A percentile compares a stretch with the other conserved stretches of the same genome.
phyloP scores from a whole-genome alignment of 1,284 basidiomycete species.

The Coniferiporia weirii region DNA sequence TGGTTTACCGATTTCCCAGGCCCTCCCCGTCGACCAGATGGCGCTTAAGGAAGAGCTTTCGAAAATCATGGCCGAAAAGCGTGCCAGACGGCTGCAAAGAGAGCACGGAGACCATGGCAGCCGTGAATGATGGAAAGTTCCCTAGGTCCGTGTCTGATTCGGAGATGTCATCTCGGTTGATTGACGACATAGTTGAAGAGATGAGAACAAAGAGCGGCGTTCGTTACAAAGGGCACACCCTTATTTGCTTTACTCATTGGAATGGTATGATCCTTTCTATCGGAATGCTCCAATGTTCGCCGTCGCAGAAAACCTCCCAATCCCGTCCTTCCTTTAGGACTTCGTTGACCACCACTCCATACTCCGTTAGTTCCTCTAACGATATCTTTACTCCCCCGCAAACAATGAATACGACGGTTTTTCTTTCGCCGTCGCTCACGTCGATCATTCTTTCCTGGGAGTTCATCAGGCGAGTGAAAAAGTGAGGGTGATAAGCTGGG shows the following conservation, averaged over 20 bases:
- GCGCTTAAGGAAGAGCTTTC: conserved; percentile 63
- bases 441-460: conserved; percentile 21
- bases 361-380: conserved; percentile 45
- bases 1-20: conserved; percentile 30
- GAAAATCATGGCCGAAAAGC: conserved; percentile 59
- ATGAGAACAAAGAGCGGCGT: too few species aligned
- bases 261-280: not conserved
- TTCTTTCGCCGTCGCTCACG: conserved; percentile 21
- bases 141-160: not conserved
- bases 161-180: too few species aligned
- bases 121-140: too few species aligned
- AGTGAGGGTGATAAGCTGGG: conserved; percentile 50
- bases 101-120: conserved; percentile 21
- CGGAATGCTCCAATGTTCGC: conserved; percentile 29
- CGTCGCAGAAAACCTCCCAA: conserved; percentile 39
- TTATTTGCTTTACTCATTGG: not conserved
- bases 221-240: too few species aligned
- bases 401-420: conserved; percentile 56
- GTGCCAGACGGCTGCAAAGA: conserved; percentile 40
- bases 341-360: conserved; percentile 34
- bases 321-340: conserved; percentile 26
- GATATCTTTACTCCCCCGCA: conserved; percentile 73
- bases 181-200: too few species aligned
- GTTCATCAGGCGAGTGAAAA: conserved; percentile 51
- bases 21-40: conserved; percentile 58